Conservation (phyloP, 2,329 filamentous ascomycete species). For the Diaporthe capsici region DNA sequence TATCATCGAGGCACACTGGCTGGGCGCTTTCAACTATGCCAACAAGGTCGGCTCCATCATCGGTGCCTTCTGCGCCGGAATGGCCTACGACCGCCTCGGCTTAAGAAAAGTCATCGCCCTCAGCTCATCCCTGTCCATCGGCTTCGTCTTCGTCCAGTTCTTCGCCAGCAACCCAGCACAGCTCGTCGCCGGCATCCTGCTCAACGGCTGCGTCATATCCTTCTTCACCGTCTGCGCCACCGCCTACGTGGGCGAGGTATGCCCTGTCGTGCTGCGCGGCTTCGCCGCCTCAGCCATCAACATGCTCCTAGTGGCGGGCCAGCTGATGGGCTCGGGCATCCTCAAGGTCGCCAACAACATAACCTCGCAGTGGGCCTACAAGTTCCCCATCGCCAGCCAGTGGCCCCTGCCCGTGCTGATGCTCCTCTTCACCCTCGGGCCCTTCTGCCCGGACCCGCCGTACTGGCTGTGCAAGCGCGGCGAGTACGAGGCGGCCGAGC, state of each 20-base stretch:
- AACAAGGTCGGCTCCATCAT: conserved; percentile 36
- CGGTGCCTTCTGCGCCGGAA: conserved; percentile 34
- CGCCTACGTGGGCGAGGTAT: conserved; percentile 50
- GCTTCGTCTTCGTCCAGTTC: conserved; percentile 62
- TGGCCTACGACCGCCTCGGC: conserved; percentile 45
- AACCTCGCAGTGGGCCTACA: conserved; percentile 31
- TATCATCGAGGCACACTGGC: conserved; percentile 36
- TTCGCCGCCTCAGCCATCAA: conserved; percentile 50
- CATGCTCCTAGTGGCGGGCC: conserved; percentile 50
- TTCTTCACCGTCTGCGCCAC: conserved; percentile 57
- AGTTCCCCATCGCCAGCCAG: conserved; percentile 35
- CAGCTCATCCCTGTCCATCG: conserved; percentile 49
- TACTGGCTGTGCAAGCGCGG: conserved; percentile 40
- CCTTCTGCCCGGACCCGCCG: conserved; percentile 30
- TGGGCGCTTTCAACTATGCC: conserved; percentile 37
- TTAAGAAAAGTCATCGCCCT: conserved; percentile 46
- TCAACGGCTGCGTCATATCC: conserved; percentile 61
- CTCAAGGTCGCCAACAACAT: conserved; percentile 33
- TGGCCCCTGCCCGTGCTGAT: conserved; percentile 36
- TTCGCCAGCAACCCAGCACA: conserved; percentile 57
- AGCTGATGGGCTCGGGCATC: conserved; percentile 47
- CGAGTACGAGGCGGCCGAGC: conserved; percentile 22
- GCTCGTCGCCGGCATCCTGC: conserved; percentile 60
- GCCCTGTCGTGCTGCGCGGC: conserved; percentile 49
- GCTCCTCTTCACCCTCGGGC: conserved; percentile 25